phyloP scores from a whole-genome alignment of 164 flowering plant species.

The Vitis vinifera region DNA sequence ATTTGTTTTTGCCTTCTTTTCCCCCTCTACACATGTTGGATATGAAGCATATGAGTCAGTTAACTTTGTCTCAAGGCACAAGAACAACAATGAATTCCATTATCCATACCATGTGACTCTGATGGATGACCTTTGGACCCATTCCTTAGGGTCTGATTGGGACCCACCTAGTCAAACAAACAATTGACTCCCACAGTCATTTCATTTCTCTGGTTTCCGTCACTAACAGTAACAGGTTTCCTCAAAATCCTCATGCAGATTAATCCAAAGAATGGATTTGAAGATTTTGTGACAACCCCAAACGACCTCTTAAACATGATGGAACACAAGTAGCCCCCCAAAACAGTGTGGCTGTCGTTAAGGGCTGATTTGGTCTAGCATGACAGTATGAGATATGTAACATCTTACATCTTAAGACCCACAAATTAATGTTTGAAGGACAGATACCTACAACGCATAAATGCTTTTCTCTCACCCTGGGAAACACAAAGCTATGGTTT shows the following conservation, averaged over 20 bases:
- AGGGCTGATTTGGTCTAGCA: background rate
- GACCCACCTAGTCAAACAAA: too few relatives aligned
- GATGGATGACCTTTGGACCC: background rate
- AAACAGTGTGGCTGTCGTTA: background rate
- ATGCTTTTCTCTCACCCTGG: background rate
- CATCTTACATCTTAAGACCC: background rate
- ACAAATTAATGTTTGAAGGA: background rate
- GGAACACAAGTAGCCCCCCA: background rate
- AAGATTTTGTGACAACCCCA: too few relatives aligned
- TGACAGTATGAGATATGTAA: background rate
- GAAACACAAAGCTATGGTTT: background rate
- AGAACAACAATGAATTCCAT: background rate
- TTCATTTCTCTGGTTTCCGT: too few relatives aligned
- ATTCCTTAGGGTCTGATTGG: background rate
- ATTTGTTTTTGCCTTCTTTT: background rate
- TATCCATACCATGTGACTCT: background rate
- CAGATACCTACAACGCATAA: background rate
- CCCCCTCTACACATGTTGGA: background rate
- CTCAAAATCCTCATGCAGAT: too few relatives aligned
- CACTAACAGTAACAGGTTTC: too few relatives aligned
- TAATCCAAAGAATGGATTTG: too few relatives aligned
- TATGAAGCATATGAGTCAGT: conserved; percentile 6
- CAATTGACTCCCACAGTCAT: too few relatives aligned
- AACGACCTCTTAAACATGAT: background rate
- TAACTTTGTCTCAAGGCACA: conserved; percentile 1